These are phyloP conservation scores for Saccharomycopsis capsularis DNA, from an alignment of 805 yeast genomes.

Conservation along the genomic window DNA sequence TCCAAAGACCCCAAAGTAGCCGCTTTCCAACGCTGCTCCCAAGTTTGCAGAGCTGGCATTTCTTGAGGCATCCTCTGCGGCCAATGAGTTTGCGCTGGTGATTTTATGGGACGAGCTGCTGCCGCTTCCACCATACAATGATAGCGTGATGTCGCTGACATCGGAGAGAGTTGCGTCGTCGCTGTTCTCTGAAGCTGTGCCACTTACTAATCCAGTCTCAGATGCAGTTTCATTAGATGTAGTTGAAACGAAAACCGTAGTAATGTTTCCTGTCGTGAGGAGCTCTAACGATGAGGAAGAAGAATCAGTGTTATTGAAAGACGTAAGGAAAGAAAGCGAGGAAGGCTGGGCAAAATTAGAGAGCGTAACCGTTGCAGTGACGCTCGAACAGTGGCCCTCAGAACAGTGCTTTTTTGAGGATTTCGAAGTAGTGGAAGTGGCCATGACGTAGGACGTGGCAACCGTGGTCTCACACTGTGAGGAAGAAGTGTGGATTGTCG, in stretches of 20 bases:
- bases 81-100: no score
- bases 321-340: background rate
- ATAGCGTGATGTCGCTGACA: background rate
- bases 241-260: no score
- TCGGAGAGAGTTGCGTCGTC: background rate
- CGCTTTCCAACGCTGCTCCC: no score
- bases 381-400: background rate
- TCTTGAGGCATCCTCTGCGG: no score
- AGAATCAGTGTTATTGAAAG: background rate
- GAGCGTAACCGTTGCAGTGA: background rate
- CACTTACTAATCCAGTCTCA: background rate
- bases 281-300: background rate
- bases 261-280: no score
- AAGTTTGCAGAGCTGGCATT: no score
- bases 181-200: background rate
- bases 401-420: background rate
- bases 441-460: constrained; percentile 10
- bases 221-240: no score
- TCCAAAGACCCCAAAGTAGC: no score
- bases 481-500: constrained; percentile 10
- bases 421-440: constrained; percentile 4
- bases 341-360: background rate
- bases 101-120: no score
- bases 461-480: constrained; percentile 11
- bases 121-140: background rate